These are phyloP conservation scores for Haplographium delicatum DNA, from an alignment of 495 filamentous ascomycete species.

Conservation along the genomic window DNA sequence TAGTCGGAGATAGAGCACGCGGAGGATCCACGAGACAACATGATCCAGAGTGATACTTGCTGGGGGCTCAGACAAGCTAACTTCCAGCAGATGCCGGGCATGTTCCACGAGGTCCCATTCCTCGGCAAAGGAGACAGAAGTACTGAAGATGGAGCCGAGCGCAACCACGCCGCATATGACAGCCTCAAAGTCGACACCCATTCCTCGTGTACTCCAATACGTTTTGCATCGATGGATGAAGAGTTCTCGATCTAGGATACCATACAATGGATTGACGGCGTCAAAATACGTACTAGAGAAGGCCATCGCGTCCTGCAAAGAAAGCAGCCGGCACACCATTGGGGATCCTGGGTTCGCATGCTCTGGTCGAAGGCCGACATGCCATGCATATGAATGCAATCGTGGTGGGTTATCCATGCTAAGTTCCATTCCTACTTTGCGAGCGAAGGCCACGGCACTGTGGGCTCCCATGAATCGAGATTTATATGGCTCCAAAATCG, in stretches of 20 bases:
- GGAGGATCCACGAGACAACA: slow-evolving; percentile 46
- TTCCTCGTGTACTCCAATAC: slow-evolving; percentile 28
- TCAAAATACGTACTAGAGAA: slow-evolving; percentile 42
- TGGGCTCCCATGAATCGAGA: slow-evolving; percentile 42
- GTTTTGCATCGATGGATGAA: slow-evolving; percentile 29
- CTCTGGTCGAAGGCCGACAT: slow-evolving; percentile 37
- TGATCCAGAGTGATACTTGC: slow-evolving; percentile 20
- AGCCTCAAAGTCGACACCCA: slow-evolving; percentile 32
- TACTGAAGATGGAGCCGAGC: slow-evolving; percentile 43
- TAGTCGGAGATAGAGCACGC: slow-evolving; percentile 46
- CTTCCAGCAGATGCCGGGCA: slow-evolving; percentile 6
- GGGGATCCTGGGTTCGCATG: slow-evolving; percentile 12
- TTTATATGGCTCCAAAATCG: too few relatives aligned
- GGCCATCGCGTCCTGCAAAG: slow-evolving; percentile 30
- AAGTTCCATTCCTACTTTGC: slow-evolving; percentile 42
- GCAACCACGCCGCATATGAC: slow-evolving; percentile 44
- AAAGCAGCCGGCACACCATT: slow-evolving; percentile 32
- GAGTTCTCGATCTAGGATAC: slow-evolving; percentile 35
- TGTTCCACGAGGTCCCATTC: slow-evolving; percentile 14
- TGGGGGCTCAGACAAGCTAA: slow-evolving; percentile 4
- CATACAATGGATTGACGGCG: slow-evolving; percentile 43
- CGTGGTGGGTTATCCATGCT: slow-evolving; percentile 43
- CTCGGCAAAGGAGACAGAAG: background rate
- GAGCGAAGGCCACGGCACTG: slow-evolving; percentile 46
- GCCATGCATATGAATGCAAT: slow-evolving; percentile 49